Percentiles rank a stretch among this genome's conserved stretches.
These are phyloP conservation scores for Dichomitus squalens DNA, from an alignment of 1,284 basidiomycete genomes.

Conservation along the genomic window DNA sequence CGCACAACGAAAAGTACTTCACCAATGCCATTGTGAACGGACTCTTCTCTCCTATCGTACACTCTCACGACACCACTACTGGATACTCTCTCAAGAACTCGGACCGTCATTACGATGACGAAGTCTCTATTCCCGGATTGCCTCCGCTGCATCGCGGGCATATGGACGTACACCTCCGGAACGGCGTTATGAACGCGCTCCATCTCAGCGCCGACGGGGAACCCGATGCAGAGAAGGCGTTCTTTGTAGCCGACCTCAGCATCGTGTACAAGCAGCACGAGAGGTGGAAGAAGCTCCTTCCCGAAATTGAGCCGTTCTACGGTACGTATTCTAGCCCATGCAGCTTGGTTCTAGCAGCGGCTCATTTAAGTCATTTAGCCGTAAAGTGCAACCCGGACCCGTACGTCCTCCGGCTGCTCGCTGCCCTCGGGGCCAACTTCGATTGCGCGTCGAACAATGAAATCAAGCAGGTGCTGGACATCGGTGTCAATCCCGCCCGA, in stretches of 20 bases:
- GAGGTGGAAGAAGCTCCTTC: slow-evolving; percentile 82
- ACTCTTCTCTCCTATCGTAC: slow-evolving; percentile 31
- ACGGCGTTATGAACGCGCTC: slow-evolving; percentile 69
- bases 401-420: slow-evolving; percentile 88
- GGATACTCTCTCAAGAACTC: slow-evolving; percentile 19
- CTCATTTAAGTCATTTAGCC: slow-evolving; percentile 47
- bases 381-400: slow-evolving; percentile 99
- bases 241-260: slow-evolving; percentile 94
- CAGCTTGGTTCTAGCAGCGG: slow-evolving; percentile 13
- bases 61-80: slow-evolving; percentile 25
- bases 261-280: slow-evolving; percentile 87
- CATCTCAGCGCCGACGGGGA: slow-evolving; percentile 51
- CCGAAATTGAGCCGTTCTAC: slow-evolving; percentile 91
- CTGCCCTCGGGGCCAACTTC: slow-evolving; percentile 89
- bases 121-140: slow-evolving; percentile 58
- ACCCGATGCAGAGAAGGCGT: slow-evolving; percentile 87
- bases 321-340: slow-evolving; percentile 48
- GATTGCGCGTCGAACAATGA: slow-evolving; percentile 99
- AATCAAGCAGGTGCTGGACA: slow-evolving; percentile 80
- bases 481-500: slow-evolving; percentile 75
- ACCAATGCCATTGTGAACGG: slow-evolving; percentile 38
- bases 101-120: slow-evolving; percentile 36
- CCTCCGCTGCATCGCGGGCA: slow-evolving; percentile 70
- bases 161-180: slow-evolving; percentile 70
- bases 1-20: slow-evolving; percentile 38